Base-by-base conservation (phyloP, 2,329 filamentous ascomycete genomes). In the Fusarium algeriense region DNA sequence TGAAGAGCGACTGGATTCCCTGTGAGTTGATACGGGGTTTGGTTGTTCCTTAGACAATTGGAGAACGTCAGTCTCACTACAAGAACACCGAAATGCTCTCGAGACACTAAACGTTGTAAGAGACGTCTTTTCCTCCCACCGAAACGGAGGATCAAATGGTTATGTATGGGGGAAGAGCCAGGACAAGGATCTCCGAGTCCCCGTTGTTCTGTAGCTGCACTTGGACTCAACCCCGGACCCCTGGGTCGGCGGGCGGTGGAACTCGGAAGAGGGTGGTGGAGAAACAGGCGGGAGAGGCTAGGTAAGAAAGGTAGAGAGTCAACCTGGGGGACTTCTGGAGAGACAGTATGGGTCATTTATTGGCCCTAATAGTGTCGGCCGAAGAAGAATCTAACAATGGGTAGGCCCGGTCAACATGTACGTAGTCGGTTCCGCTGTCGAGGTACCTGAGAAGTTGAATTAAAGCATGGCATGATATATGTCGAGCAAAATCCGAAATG, bases 211-310 rank as follows among this genome's bases (percentile, higher is more conserved):
- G 55, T 59, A 58, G 62, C 60, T 56, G 54, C 56, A 63, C 64
- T 49, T 68, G 48, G 37, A 46, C 56, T 68, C 56, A 60, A 75
- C 73, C 74, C 73, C 69, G 62, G 73, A 75, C 71, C 74, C 74
- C 60, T 70, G 65, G 67, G 66, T 55, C 52, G 62, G 57, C 41
- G 50, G 56, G 64, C 63, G 73, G 73, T 73, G 73, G 73, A 63
- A 56, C 64, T 67, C 64, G 56, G 64, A 73, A 63, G 63, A 74
- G 72, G 71, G 75, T 74, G 74, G 75, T 74, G 75, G 75, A 67
- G 75, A 73, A 64, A 26, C 44, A 52, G 45, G 64, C 61, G 63
- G 68, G 65, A 61, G 64, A 57, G 68, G 62, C 60, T 64, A 49
- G 50, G 46, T 64, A 64, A 63, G 30, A 57, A 65, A 63, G 62